A percentile compares a stretch with the other conserved stretches of the same genome.
phyloP scores from a whole-genome alignment of 2,329 filamentous ascomycete species.

The Aspergillus pseudotamarii region DNA sequence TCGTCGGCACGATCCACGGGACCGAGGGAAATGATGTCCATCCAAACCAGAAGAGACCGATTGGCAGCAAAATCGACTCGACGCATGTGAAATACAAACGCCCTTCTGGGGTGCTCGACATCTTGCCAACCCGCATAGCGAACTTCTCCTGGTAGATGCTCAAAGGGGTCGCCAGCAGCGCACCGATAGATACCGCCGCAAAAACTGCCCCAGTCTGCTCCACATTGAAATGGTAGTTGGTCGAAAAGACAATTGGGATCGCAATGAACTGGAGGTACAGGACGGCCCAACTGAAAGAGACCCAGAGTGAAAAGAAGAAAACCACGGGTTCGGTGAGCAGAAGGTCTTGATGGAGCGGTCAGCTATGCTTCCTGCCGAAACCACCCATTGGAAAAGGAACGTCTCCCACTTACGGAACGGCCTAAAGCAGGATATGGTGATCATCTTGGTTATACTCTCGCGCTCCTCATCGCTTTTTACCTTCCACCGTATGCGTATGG shows the following conservation, averaged over 20 bases:
- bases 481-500: conserved; percentile 70
- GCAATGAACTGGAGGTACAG: conserved; percentile 79
- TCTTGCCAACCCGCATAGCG: conserved; percentile 54
- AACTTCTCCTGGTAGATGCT: conserved; percentile 71
- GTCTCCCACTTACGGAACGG: conserved; percentile 61
- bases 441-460: conserved; percentile 65
- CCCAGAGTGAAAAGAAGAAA: conserved; percentile 77
- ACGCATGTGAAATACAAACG: conserved; percentile 80
- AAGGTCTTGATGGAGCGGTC: conserved; percentile 40
- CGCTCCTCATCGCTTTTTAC: conserved; percentile 75
- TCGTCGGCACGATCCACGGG: conserved; percentile 70
- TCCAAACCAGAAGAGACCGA: conserved; percentile 76
- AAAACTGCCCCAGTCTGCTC: conserved; percentile 71
- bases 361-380: background rate
- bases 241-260: conserved; percentile 74
- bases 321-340: conserved; percentile 63
- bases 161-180: conserved; percentile 64
- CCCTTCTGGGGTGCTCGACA: conserved; percentile 64
- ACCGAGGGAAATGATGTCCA: conserved; percentile 63
- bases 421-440: conserved; percentile 69
- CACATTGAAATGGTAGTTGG: conserved; percentile 66
- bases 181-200: conserved; percentile 65
- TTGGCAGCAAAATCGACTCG: conserved; percentile 70
- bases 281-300: conserved; percentile 81
- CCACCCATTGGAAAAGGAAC: background rate